Evolutionary conservation across 1,139 yeast species (phyloP), one percentile per base, ranked within the genome.

Genomic region (Zygotorulaspora mrakii): DNA sequence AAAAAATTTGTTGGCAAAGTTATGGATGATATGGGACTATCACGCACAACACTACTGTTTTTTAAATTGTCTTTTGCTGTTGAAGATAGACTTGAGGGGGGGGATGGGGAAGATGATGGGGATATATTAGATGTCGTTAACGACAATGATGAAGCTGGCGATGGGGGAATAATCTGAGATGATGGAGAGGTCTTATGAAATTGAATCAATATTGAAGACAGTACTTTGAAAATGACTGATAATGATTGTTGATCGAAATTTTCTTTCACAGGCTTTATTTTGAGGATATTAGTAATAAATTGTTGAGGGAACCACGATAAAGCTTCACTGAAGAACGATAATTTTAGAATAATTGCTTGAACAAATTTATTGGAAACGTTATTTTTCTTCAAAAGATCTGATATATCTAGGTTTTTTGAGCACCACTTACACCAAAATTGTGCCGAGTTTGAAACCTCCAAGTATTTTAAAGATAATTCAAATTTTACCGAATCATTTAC

Each of bases 351-450:
- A 8, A 54, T 52, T 3, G 56, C 43, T 35, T 57, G 61, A 2
- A 57, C 49, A 16, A 45, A 48, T 30, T 49, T 54, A 27, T 46
- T 45, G 11, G 42, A 33, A 5, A 58, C 24, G 13, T 46, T 42
- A 2, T 44, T 34, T 8, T 49, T 31, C 9, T n/a, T 16, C 9
- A 28, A 28, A 54, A 42, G 10, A 42, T 25, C 11, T 28, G 40
- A 17, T n/a, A 40, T 9, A 24, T 48, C 42, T 9, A 56, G 30
- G 33, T 52, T 48, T 5, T 39, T 31, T 4, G 43, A 35, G 41
- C 62, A 58, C 64, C 64, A 59, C 9, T 48, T 37, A 22, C 54
- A 48, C 62, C 62, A 59, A 27, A 48, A 49, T 18, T 40, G 39
- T 10, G 45, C 39, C 2, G 57, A 51, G 1, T 52, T 45, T 12